These are phyloP conservation scores for Dipteronia dyeriana DNA, from an alignment of 345 rosid species.

Conservation along the genomic window DNA sequence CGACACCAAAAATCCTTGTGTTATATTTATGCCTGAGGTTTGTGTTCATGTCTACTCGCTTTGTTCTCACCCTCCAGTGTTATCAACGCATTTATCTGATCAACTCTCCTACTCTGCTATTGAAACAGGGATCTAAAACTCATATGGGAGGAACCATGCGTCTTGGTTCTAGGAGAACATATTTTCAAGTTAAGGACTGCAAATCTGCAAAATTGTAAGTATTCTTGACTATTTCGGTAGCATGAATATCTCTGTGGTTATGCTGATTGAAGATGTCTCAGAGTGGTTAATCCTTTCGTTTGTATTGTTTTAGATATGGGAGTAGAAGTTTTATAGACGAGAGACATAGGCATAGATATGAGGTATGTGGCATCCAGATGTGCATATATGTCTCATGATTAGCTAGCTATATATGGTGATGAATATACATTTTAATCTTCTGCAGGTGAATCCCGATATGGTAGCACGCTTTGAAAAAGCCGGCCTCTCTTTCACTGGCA, in stretches of 20 bases:
- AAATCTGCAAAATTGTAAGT: constrained; percentile 82
- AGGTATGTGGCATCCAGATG: constrained; percentile 47
- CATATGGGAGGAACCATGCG: constrained; percentile 99
- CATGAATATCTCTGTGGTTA: not conserved
- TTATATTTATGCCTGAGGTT: constrained; percentile 98
- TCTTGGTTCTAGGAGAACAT: constrained; percentile 81
- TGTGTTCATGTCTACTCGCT: not conserved
- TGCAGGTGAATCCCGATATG: constrained; percentile 90
- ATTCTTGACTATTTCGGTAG: constrained; percentile 14
- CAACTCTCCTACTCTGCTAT: constrained; percentile 6
- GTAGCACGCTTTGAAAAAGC: constrained; percentile 65
- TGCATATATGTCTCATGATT: not conserved
- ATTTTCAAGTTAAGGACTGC: constrained; percentile 61
- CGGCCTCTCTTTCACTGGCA: constrained; percentile 86
- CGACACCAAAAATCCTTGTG: constrained; percentile 70
- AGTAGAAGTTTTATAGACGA: constrained; percentile 70
- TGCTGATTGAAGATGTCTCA: not conserved
- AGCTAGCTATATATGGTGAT: constrained; percentile 3
- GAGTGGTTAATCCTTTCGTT: constrained; percentile 1
- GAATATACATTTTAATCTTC: constrained; percentile 12
- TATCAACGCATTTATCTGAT: not conserved
- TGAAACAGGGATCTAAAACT: constrained; percentile 79
- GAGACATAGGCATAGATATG: constrained; percentile 95
- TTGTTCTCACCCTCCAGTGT: not conserved
- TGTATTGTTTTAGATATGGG: constrained; percentile 56